Conservation (phyloP, 73 alveolate species). For the Tetrahymena malaccensis region DNA sequence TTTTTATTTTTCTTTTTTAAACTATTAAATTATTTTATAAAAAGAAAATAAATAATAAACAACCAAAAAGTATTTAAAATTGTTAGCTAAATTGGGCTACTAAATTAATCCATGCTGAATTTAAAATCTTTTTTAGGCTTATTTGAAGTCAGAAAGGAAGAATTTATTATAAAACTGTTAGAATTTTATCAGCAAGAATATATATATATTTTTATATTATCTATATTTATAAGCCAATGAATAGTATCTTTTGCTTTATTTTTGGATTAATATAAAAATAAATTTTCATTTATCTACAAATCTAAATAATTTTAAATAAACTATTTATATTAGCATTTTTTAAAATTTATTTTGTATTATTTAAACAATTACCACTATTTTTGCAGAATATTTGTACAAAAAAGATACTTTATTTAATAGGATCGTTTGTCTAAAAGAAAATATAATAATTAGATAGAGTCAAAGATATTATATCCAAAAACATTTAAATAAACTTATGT, state of each 20-base stretch:
- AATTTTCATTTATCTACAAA: not conserved
- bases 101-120: not conserved
- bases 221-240: too few species aligned
- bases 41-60: too few species aligned
- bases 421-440: not conserved
- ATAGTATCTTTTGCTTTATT: not conserved
- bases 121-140: not conserved
- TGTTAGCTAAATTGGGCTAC: not conserved
- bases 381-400: not conserved
- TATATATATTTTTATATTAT: too few species aligned
- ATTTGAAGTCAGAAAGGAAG: not conserved
- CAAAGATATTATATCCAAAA: not conserved
- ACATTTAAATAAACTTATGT: not conserved
- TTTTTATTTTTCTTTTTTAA: too few species aligned
- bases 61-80: too few species aligned
- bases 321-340: too few species aligned
- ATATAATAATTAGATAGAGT: not conserved
- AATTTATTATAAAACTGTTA: too few species aligned
- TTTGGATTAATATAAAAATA: not conserved
- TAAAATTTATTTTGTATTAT: too few species aligned
- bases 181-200: not conserved
- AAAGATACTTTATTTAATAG: not conserved
- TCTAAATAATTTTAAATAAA: too few species aligned
- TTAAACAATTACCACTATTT: too few species aligned
- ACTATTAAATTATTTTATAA: too few species aligned